Percentiles rank a stretch among this genome's conserved stretches.
These are phyloP conservation scores for Phaffomyces opuntiae DNA, from an alignment of 805 yeast species.

Conservation along the genomic window DNA sequence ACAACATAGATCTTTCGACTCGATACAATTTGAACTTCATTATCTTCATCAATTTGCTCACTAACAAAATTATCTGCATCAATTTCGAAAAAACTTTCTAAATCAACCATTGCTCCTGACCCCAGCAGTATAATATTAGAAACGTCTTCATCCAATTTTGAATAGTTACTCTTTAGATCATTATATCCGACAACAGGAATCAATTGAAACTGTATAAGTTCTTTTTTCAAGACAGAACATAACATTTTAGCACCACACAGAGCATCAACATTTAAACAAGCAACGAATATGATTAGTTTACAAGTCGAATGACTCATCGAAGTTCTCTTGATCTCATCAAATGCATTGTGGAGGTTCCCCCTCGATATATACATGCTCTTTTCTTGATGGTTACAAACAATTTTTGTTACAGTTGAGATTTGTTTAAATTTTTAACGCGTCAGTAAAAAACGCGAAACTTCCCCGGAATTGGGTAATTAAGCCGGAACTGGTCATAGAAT, in stretches of 20 bases:
- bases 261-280: conserved; percentile 88
- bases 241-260: conserved; percentile 82
- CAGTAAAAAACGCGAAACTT: neutral
- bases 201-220: conserved; percentile 78
- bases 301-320: conserved; percentile 91
- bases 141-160: conserved; percentile 64
- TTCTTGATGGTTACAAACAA: too few species aligned
- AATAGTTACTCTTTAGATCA: conserved; percentile 61
- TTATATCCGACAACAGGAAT: conserved; percentile 91
- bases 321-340: conserved; percentile 58
- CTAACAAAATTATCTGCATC: conserved; percentile 44
- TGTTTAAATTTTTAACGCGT: neutral
- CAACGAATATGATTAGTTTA: conserved; percentile 68
- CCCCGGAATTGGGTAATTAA: neutral
- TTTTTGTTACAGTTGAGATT: neutral
- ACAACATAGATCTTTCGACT: conserved; percentile 68
- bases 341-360: conserved; percentile 57
- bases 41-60: conserved; percentile 10
- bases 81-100: conserved; percentile 66
- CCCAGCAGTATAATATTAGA: conserved; percentile 76
- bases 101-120: conserved; percentile 88
- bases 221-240: conserved; percentile 63
- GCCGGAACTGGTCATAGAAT: neutral
- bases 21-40: conserved; percentile 25
- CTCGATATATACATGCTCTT: conserved; percentile 61